Evolutionary conservation across 306 rosid genomes (phyloP).

Genomic region (Fragaria iinumae): DNA sequence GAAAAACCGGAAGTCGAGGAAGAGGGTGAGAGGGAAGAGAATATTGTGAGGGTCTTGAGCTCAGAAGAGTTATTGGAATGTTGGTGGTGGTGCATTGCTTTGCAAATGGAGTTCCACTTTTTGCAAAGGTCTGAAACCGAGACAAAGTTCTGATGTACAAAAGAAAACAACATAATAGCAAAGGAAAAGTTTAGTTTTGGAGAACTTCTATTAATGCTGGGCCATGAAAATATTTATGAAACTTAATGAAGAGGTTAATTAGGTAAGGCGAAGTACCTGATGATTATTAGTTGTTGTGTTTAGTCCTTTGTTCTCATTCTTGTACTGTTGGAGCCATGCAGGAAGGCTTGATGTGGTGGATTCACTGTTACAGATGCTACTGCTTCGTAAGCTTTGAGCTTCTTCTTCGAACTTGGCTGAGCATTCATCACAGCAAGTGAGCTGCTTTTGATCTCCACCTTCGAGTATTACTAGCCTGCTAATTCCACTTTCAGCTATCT

Average conservation of each 20-base stretch:
- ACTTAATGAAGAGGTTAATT: constrained; percentile 3
- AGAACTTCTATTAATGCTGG: constrained; percentile 13
- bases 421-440: constrained; percentile 47
- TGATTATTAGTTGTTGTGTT: constrained; percentile 30
- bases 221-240: constrained; percentile 2
- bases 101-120: constrained; percentile 71
- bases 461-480: constrained; percentile 32
- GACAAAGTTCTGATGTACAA: constrained; percentile 53
- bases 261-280: constrained; percentile 50
- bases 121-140: constrained; percentile 64
- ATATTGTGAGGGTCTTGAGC: constrained; percentile 43
- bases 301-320: constrained; percentile 51
- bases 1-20: constrained; percentile 72
- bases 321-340: constrained; percentile 98
- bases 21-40: constrained; percentile 62
- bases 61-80: constrained; percentile 43
- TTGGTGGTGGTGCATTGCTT: constrained; percentile 56
- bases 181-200: constrained; percentile 41
- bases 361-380: constrained; percentile 46
- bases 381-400: constrained; percentile 56
- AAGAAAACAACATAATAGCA: constrained; percentile 19
- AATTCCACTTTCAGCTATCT: constrained; percentile 50
- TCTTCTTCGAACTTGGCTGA: constrained; percentile 53
- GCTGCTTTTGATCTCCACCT: constrained; percentile 40
- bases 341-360: constrained; percentile 75